Conservation (phyloP, 805 yeast genomes). For the Priceomyces medius region DNA sequence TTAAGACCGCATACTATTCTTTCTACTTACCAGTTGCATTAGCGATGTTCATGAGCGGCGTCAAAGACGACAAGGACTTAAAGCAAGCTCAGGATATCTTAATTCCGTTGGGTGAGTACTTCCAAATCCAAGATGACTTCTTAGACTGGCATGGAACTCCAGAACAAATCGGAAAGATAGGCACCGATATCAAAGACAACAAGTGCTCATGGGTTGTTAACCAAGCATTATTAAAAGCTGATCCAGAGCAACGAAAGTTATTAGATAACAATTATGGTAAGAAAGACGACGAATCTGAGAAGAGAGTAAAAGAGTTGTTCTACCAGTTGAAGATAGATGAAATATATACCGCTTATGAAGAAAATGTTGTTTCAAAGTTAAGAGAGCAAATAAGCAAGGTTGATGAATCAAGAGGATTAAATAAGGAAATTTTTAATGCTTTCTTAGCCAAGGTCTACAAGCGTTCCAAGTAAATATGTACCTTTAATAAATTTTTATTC, state of each 20-base stretch:
- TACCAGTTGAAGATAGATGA: constrained; percentile 68
- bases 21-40: constrained; percentile 97
- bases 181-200: constrained; percentile 97
- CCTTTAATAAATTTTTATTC: not conserved
- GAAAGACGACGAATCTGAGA: constrained; percentile 69
- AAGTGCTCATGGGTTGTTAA: constrained; percentile 98
- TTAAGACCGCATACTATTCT: constrained; percentile 96
- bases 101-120: constrained; percentile 95
- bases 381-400: constrained; percentile 60
- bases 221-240: constrained; percentile 78
- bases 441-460: constrained; percentile 92
- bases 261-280: constrained; percentile 90
- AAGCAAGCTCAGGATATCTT: constrained; percentile 84
- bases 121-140: constrained; percentile 98
- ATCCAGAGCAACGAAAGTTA: constrained; percentile 75
- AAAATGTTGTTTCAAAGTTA: constrained; percentile 63
- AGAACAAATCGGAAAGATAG: constrained; percentile 95
- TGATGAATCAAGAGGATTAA: constrained; percentile 94
- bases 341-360: constrained; percentile 81
- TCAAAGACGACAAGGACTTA: constrained; percentile 67
- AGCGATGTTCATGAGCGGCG: constrained; percentile 91
- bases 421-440: constrained; percentile 75
- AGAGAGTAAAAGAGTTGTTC: constrained; percentile 69
- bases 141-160: constrained; percentile 97
- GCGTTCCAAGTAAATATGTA: constrained; percentile 65